These are phyloP conservation scores for Coelastrella sp. DNA, from an alignment of 139 green algal species.

Conservation along the genomic window DNA sequence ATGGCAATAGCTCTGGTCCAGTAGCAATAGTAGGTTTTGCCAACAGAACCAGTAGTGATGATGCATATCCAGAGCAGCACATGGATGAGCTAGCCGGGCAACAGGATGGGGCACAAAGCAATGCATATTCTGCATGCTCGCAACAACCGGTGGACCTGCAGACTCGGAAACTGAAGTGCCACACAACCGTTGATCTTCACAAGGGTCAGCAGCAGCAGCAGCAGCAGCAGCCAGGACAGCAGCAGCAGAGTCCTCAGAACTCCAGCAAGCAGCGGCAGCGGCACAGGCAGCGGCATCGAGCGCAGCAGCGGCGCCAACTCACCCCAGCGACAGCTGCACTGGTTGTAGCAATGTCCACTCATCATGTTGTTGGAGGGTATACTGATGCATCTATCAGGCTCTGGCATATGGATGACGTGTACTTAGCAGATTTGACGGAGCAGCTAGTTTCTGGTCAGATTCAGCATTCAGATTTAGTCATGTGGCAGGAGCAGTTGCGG, in stretches of 20 bases:
- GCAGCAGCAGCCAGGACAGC: background rate
- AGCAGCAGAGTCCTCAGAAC: slow-evolving; percentile 30
- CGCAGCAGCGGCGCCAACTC: background rate
- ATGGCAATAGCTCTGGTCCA: slow-evolving; percentile 1
- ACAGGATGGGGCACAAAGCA: background rate
- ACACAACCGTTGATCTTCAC: background rate
- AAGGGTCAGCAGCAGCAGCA: slow-evolving; percentile 7
- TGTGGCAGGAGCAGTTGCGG: slow-evolving; percentile 19
- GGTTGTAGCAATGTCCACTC: background rate
- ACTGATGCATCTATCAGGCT: slow-evolving; percentile 59
- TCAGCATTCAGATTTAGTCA: slow-evolving; percentile 20
- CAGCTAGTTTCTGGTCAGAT: slow-evolving; percentile 30
- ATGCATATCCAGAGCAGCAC: background rate
- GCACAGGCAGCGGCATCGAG: slow-evolving; percentile 6
- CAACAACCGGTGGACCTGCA: background rate
- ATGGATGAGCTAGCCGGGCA: slow-evolving; percentile 17
- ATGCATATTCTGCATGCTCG: background rate
- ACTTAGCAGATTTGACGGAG: slow-evolving; percentile 42
- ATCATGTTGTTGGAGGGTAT: slow-evolving; percentile 43
- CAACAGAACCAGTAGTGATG: background rate
- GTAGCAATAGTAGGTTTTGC: slow-evolving; percentile 13
- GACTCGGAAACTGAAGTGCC: background rate
- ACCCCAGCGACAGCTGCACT: slow-evolving; percentile 36
- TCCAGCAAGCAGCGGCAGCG: too few species aligned
- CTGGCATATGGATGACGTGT: slow-evolving; percentile 62